Base-by-base conservation (phyloP, 805 yeast species). In the Kluyveromyces nonfermentans region DNA sequence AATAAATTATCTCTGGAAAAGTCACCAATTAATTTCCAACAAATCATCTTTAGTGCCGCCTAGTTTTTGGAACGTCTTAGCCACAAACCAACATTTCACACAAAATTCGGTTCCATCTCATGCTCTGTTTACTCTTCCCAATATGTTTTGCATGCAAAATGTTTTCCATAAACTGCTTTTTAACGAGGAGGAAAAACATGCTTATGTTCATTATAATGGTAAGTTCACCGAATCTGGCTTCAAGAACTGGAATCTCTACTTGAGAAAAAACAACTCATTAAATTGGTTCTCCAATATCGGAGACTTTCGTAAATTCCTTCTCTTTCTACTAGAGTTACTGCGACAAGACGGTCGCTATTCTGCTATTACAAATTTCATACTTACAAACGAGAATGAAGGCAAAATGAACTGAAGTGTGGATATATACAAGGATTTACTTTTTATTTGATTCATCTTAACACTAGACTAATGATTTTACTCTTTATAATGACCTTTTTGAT, bases 401-500 rank as follows among this genome's bases (percentile, higher is more conserved):
- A 35, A 56, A 55, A 45, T 62, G 33, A 44, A 41, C 30, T 18
- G 22, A 8, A 14, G 8, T 20, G 7, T 36, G n/a, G 7, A n/a
- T 38, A 38, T 38, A 22, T 40, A 44, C 44, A 35, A 10, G 34
- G 20, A 31, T 39, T 32, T 9, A n/a, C 3, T 14, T 25, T 25
- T 20, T 22, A 4, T 36, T n/a, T 20, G 9, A 18, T 30, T 44
- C 41, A 42, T 36, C 51, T 48, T 25, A 53, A 42, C 32, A 71
- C 67, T 45, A 75, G 63, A 53, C 78, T 72, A 32, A 75, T 69
- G 42, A 74, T 58, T 16, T 70, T 70, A 16, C 67, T 68, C 48
- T 80, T 83, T 41, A 72, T 58, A 18, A 86, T 80, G 40, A 79
- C 55, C 52, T 75, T 80, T 44, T 69, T 72, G 37, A 81, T 64